phyloP scores from a whole-genome alignment of 2,329 filamentous ascomycete species.

The Gremmenia infestans region DNA sequence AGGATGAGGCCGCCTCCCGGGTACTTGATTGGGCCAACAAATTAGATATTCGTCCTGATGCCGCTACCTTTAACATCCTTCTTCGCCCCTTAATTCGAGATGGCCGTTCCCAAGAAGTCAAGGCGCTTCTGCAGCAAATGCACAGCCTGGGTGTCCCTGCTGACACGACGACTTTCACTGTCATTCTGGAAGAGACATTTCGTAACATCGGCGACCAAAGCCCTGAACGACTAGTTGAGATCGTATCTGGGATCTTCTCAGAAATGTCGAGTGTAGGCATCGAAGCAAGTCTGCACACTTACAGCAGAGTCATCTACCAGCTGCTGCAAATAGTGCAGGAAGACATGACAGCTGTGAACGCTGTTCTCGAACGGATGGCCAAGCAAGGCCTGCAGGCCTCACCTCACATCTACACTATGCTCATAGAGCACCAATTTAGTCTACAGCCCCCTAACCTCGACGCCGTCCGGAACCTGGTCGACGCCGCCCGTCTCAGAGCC shows the following conservation, averaged over 20 bases:
- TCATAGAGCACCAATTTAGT: constrained; percentile 63
- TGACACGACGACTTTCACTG: constrained; percentile 67
- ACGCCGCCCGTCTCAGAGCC: constrained; percentile 35
- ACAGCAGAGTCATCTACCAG: constrained; percentile 63
- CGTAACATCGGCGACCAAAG: constrained; percentile 36
- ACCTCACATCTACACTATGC: constrained; percentile 68
- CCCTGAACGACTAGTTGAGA: constrained; percentile 44
- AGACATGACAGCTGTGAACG: constrained; percentile 45
- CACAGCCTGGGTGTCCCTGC: constrained; percentile 46
- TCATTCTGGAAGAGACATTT: constrained; percentile 60
- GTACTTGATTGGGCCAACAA: constrained; percentile 46
- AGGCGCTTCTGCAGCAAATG: constrained; percentile 56
- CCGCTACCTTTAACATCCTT: constrained; percentile 61
- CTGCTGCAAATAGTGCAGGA: constrained; percentile 43
- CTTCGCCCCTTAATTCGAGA: constrained; percentile 53
- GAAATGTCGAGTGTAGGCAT: constrained; percentile 55
- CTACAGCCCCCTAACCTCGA: constrained; percentile 52
- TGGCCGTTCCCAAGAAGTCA: constrained; percentile 43
- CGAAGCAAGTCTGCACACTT: constrained; percentile 56
- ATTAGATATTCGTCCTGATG: constrained; percentile 42
- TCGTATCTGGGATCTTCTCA: constrained; percentile 50
- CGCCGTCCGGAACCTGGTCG: constrained; percentile 56
- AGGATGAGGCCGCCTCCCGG: constrained; percentile 44
- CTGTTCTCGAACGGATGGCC: constrained; percentile 60
- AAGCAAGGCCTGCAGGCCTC: constrained; percentile 47